A percentile compares a stretch with the other conserved stretches of the same genome.
Evolutionary conservation across 768 basidiomycete genomes (phyloP).

Genomic region (Trametes gibbosa): DNA sequence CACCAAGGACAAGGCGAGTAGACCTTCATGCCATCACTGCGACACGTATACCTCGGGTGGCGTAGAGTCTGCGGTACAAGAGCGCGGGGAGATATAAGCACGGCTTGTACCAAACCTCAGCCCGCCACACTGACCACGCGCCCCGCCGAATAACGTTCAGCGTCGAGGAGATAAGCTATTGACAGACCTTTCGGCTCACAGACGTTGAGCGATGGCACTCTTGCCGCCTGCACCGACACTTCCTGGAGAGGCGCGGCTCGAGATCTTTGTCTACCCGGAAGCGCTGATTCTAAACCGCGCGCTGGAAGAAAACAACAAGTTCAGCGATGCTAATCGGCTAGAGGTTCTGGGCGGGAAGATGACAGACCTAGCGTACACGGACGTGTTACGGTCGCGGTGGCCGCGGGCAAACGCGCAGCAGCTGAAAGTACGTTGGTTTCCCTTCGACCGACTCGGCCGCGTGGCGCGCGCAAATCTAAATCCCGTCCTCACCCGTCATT

Average conservation of each 20-base stretch:
- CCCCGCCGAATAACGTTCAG: not conserved
- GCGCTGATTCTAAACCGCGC: not conserved
- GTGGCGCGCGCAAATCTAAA: not conserved
- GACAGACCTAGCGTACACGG: not conserved
- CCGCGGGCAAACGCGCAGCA: not conserved
- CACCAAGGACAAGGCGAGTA: not conserved
- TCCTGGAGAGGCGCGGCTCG: constrained; percentile 1
- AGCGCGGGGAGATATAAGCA: not conserved
- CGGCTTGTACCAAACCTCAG: not conserved
- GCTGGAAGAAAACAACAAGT: constrained; percentile 2
- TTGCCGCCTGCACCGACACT: not conserved
- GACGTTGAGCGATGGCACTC: not conserved
- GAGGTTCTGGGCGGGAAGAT: constrained; percentile 1
- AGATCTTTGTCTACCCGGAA: constrained; percentile 2
- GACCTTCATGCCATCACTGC: not conserved
- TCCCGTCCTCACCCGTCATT: no score
- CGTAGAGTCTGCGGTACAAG: not conserved
- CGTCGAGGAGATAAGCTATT: not conserved
- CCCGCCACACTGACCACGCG: not conserved
- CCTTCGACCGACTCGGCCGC: not conserved
- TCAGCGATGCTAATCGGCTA: constrained; percentile 1
- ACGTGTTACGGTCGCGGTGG: not conserved
- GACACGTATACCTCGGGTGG: not conserved
- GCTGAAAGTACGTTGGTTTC: not conserved
- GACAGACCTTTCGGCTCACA: not conserved